Base-by-base conservation (phyloP, 495 filamentous ascomycete species). In the Aspergillus ostianus region DNA sequence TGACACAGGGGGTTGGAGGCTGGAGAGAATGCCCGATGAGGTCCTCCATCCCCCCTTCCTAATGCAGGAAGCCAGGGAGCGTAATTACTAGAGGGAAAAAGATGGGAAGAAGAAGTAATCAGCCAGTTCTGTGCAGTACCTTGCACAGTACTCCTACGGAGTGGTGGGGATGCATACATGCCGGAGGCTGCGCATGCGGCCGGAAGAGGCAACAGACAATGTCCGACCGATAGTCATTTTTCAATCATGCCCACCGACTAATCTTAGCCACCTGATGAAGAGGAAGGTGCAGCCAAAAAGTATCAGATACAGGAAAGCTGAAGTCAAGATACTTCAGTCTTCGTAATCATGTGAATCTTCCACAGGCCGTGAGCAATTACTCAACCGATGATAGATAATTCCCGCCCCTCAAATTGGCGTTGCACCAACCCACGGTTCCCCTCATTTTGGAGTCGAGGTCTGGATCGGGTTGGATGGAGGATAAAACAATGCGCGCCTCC, bases 131-230 rank as follows among this genome's bases (percentile, higher is more conserved):
- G 23, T 26, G 23, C 4, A 47, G 46, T 18, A 18, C 10, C 46
- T 47, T 47, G 12, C 23, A 26, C 23, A 4, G 46, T 2, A 48
- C 19, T 19, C 19, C 47, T 21, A 26, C 23, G 4, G 23, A 26
- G 23, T 26, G 21, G 47, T 19, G 47, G 47, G 21, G 47, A 49
- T 49, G 18, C 21, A 19, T 55, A 53, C 30, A 17, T 27, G 36
- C 53, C 36, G 53, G 54, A 63, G 30, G 53, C 55, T 56, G 57
- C 48, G 65, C 67, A 72, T 56, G 68, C 56, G 21, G 64, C 70
- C 67, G 51, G 57, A 65, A 70, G 59, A 58, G 68, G 68, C 47
- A 72, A 71, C 52, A 59, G 55, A 50, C 57, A 64, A 51, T 51
- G 49, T 49, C 48, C 45, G 61, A 41, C 55, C 48, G 47, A 51